Evolutionary conservation across 1,139 yeast genomes (phyloP), one percentile per base, ranked within the genome.

Genomic region (Blastobotrys apis): DNA sequence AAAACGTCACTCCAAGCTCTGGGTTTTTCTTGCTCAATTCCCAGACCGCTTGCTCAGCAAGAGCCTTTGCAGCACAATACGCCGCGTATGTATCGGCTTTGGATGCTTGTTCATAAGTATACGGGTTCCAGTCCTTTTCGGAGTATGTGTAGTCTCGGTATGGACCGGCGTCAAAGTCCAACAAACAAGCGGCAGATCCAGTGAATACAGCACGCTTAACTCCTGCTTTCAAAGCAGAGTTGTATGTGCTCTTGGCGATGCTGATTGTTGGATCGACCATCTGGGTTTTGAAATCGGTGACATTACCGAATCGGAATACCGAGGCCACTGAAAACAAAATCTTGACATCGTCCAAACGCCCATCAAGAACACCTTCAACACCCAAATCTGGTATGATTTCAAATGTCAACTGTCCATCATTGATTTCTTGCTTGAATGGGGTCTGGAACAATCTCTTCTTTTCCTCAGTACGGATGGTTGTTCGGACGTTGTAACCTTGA

Each of bases 191-290:
- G 10, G n/a, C n/a, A n/a, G n/a, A n/a, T 13, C 39, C 41, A 16
- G 34, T 30, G 34, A 22, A 37, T 8, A 37, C 41, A 2, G 20
- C 17, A 4, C 34, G 25, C 17, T 37, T 10, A 4, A 37, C 30
- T 10, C 33, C 33, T 12, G 3, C 4, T 4, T 27, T 15, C 3
- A 19, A 9, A 10, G 41, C 41, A 6, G 34, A 9, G 3, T 27
- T 16, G 34, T 37, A 37, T 5, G 23, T 3, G 22, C 30, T 37
- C 20, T 17, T 19, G 3, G 33, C 27, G 12, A 20, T 13, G 3
- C 22, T 3, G 26, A 37, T 25, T 10, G 26, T 20, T 17, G 41
- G 41, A 3, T 37, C 21, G 17, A 37, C 34, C 17, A 37, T 13
- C 3, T 37, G 34, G 19, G 9, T 6, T n/a, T 27, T 5, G 4